A percentile compares a stretch with the other conserved stretches of the same genome.
These are phyloP conservation scores for Lentinula sp. DNA, from an alignment of 768 basidiomycete genomes.

Conservation along the genomic window DNA sequence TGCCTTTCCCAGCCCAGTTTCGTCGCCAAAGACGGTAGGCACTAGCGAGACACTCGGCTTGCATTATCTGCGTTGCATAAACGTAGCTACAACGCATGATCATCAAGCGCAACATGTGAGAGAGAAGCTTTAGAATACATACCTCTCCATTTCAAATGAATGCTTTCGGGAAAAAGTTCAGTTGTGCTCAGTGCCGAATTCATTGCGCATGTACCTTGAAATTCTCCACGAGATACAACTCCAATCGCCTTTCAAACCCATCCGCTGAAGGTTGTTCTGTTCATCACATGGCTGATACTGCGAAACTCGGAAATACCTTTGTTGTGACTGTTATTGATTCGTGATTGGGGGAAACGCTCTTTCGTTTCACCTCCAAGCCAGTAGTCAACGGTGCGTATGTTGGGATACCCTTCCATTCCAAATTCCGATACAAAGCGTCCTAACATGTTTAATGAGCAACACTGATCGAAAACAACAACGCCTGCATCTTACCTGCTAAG, in stretches of 20 bases:
- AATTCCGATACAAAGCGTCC: constrained; percentile 89
- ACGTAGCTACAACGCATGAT: constrained; percentile 55
- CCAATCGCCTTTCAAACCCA: constrained; percentile 78
- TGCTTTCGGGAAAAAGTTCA: constrained; percentile 30
- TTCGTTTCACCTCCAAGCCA: constrained; percentile 74
- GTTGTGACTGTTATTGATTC: constrained; percentile 30
- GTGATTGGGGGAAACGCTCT: constrained; percentile 86
- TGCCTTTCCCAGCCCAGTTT: constrained; percentile 85
- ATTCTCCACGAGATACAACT: constrained; percentile 93
- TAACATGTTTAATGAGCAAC: background rate
- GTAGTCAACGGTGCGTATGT: constrained; percentile 83
- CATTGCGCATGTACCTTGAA: constrained; percentile 37
- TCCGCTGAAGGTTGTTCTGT: constrained; percentile 53
- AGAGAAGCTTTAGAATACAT: background rate
- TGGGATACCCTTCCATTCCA: constrained; percentile 89
- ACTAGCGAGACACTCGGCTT: constrained; percentile 83
- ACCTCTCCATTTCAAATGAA: constrained; percentile 84
- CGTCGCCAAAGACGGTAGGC: constrained; percentile 91
- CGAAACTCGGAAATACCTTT: background rate
- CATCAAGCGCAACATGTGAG: constrained; percentile 8
- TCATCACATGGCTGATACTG: constrained; percentile 17
- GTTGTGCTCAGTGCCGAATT: too few relatives aligned
- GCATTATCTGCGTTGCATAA: constrained; percentile 95
- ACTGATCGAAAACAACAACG: background rate
- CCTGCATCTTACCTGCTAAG: constrained; percentile 46